phyloP scores from a whole-genome alignment of 805 yeast genomes.

The Myxozyma monticola region DNA sequence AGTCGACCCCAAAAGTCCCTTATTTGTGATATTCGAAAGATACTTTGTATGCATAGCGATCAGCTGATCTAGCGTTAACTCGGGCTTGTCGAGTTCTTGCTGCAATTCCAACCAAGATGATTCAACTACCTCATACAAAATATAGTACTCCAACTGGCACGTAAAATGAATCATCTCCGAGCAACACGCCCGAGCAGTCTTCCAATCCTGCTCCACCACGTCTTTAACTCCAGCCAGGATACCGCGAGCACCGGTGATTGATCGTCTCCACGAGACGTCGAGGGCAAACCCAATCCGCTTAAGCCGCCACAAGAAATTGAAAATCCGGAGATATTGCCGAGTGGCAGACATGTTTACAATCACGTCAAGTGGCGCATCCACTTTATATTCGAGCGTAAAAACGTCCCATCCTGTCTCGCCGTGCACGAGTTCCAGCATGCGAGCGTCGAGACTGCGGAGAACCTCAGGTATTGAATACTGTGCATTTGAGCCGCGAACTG shows the following conservation, averaged over 20 bases:
- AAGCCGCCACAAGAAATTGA: conserved; percentile 82
- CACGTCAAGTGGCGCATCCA: conserved; percentile 54
- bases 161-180: conserved; percentile 40
- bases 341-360: conserved; percentile 51
- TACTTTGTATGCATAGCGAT: conserved; percentile 39
- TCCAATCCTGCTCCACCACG: conserved; percentile 33
- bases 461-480: conserved; percentile 43
- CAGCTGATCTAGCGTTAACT: conserved; percentile 41
- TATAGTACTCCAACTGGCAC: conserved; percentile 40
- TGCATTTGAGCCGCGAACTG: conserved; percentile 48
- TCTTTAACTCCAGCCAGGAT: conserved; percentile 19
- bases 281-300: conserved; percentile 60
- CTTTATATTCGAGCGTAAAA: conserved; percentile 75
- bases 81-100: conserved; percentile 31
- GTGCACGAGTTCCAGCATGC: conserved; percentile 71
- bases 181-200: conserved; percentile 31
- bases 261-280: conserved; percentile 49
- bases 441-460: conserved; percentile 69
- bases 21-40: conserved; percentile 35
- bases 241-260: conserved; percentile 35
- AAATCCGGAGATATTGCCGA: conserved; percentile 67
- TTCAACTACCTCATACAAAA: conserved; percentile 42
- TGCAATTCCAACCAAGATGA: conserved; percentile 41
- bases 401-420: conserved; percentile 88
- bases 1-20: conserved; percentile 40